Conservation (phyloP, 352 stramenopile genomes). For the Globisporangium irregulare region DNA sequence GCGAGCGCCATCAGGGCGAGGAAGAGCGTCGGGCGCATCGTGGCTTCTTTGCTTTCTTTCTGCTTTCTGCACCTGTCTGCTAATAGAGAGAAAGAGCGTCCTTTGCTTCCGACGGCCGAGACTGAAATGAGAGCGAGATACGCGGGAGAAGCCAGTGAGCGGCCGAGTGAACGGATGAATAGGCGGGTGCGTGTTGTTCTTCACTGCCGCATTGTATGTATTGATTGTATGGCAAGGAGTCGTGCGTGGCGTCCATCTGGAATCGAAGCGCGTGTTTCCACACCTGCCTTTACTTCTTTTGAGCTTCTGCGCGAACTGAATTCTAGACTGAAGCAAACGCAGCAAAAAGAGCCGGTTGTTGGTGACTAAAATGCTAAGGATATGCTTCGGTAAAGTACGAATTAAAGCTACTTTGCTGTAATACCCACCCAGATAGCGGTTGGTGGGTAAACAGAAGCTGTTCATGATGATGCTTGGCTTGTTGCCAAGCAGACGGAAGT, state of each 20-base stretch:
- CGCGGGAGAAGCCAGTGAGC: background rate
- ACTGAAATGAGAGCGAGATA: constrained; percentile 26
- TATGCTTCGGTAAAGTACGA: background rate
- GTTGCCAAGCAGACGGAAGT: background rate
- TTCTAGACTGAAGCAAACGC: background rate
- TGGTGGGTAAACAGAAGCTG: background rate
- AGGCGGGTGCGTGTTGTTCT: background rate
- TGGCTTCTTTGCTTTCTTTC: constrained; percentile 1
- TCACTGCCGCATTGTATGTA: background rate
- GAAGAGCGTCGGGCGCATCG: constrained; percentile 7
- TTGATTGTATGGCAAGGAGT: background rate
- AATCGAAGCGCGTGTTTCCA: background rate
- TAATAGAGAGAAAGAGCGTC: constrained; percentile 11
- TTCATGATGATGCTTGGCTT: background rate
- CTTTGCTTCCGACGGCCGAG: constrained; percentile 29
- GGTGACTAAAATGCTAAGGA: background rate
- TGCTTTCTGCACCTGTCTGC: constrained; percentile 9
- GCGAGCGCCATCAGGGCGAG: constrained; percentile 18
- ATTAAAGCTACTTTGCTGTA: background rate
- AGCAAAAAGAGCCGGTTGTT: background rate
- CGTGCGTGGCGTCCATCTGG: constrained; percentile 7
- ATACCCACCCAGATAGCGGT: background rate
- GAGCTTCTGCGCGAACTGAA: constrained; percentile 7
- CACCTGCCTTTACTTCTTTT: background rate
- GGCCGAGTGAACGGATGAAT: background rate